These are phyloP conservation scores for Pistacia atlantica DNA, from an alignment of 345 rosid genomes.

Conservation along the genomic window DNA sequence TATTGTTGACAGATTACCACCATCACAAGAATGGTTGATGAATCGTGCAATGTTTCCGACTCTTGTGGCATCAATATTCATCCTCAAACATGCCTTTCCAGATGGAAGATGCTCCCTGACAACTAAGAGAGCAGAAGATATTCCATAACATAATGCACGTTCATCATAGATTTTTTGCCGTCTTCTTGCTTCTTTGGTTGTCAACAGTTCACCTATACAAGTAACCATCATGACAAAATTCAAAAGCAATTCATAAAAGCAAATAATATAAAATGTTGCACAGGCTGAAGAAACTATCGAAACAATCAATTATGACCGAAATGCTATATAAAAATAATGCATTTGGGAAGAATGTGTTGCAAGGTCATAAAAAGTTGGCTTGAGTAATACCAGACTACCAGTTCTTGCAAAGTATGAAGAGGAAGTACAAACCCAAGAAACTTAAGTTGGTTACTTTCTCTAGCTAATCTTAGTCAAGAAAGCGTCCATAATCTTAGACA, in stretches of 20 bases:
- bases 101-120: slow-evolving; percentile 94
- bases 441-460: not conserved
- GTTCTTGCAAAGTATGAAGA: not conserved
- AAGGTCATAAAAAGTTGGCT: not conserved
- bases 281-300: not conserved
- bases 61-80: slow-evolving; percentile 83
- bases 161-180: slow-evolving; percentile 69
- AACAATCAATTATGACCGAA: not conserved
- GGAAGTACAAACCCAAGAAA: not conserved
- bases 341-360: not conserved
- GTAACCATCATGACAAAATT: slow-evolving; percentile 7
- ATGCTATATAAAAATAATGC: not conserved
- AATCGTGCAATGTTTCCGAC: slow-evolving; percentile 77
- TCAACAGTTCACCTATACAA: slow-evolving; percentile 71
- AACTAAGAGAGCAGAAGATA: slow-evolving; percentile 73
- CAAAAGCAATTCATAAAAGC: not conserved
- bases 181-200: slow-evolving; percentile 68
- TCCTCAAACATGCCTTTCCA: slow-evolving; percentile 76
- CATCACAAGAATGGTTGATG: slow-evolving; percentile 92
- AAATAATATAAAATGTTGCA: not conserved
- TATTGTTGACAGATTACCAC: slow-evolving; percentile 65
- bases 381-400: too few species aligned
- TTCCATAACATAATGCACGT: slow-evolving; percentile 42
- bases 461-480: too few species aligned
- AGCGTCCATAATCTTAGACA: too few species aligned